Base-by-base conservation (phyloP, 2,329 filamentous ascomycete genomes). In the Pyrenochaeta sp. region DNA sequence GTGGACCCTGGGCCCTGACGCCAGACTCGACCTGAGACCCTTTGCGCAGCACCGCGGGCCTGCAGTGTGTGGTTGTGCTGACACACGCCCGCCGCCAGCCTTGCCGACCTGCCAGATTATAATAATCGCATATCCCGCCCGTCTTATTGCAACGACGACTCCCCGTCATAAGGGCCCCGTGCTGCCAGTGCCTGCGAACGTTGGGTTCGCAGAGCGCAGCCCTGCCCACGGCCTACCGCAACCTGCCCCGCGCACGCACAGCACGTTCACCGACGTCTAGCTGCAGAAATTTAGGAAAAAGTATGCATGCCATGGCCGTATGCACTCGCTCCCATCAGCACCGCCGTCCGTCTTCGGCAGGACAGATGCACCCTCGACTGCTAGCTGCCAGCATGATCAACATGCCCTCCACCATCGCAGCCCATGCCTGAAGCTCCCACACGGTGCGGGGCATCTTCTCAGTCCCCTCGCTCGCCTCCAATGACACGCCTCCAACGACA, bases 271-370 rank as follows among this genome's bases (percentile, higher is more conserved):
- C n/a, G n/a, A n/a, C n/a, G n/a, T n/a, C n/a, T n/a, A n/a, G 53
- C 58, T 57, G 64, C 56, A 62, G 38, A 46, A 42, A 38, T 38
- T 26, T 20, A 35, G 43, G 41, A 41, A 51, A 55, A 53, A 50
- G 43, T 38, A 51, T 53, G 54, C 58, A 58, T 60, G 54, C 46
- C 52, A 42, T 41, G 51, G 46, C 18, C 49, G 41, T 47, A 52
- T 53, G 47, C 57, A 53, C 51, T 58, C 58, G 56, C 59, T 55
- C 58, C 65, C 53, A 46, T 23, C 8, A 39, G 45, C 53, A 52
- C 46, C 41, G 30, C 47, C 52, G 51, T 43, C 57, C 48, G 51
- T 35, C 26, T n/a, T 15, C 4, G 17, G n/a, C 26, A 28, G 10
- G 6, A 28, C 26, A 5, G 24, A 7, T 11, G 22, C 11, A 11